Conservation (phyloP, 805 yeast genomes). For the Starmerella vaccinii region DNA sequence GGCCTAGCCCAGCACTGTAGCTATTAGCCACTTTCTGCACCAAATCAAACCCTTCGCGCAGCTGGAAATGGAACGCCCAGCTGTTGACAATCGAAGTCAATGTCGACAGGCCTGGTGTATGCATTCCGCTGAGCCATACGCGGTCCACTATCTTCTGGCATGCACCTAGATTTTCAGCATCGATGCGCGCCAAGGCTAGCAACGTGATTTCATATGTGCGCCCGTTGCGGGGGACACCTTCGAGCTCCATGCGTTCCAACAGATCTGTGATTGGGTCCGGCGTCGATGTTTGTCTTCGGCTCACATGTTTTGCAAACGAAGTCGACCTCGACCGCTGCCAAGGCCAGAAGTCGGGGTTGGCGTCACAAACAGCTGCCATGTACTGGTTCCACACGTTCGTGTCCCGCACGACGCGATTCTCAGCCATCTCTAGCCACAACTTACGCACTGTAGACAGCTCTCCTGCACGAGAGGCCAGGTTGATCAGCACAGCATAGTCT, state of each 20-base stretch:
- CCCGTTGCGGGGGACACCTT: constrained; percentile 28
- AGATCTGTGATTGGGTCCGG: not conserved
- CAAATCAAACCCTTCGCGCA: constrained; percentile 24
- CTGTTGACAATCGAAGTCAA: constrained; percentile 25
- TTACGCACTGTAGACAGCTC: constrained; percentile 20
- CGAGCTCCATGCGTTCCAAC: constrained; percentile 17
- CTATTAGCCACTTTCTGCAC: constrained; percentile 13
- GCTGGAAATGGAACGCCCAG: constrained; percentile 24
- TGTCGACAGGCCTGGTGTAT: constrained; percentile 21
- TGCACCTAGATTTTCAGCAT: constrained; percentile 19
- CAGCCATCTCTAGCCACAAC: constrained; percentile 26
- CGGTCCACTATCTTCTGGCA: constrained; percentile 22
- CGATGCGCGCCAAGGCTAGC: constrained; percentile 28
- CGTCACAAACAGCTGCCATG: constrained; percentile 28
- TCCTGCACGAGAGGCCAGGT: constrained; percentile 26
- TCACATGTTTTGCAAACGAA: not conserved
- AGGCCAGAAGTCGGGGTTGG: constrained; percentile 27
- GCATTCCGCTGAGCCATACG: constrained; percentile 25
- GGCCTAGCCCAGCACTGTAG: constrained; percentile 17
- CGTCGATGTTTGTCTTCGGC: not conserved
- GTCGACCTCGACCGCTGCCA: constrained; percentile 14
- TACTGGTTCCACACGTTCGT: constrained; percentile 31
- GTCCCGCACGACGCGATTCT: constrained; percentile 18
- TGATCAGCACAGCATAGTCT: constrained; percentile 26
- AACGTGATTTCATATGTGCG: constrained; percentile 30